phyloP scores from a whole-genome alignment of 2,329 filamentous ascomycete species.

The Cladosporium halotolerans region DNA sequence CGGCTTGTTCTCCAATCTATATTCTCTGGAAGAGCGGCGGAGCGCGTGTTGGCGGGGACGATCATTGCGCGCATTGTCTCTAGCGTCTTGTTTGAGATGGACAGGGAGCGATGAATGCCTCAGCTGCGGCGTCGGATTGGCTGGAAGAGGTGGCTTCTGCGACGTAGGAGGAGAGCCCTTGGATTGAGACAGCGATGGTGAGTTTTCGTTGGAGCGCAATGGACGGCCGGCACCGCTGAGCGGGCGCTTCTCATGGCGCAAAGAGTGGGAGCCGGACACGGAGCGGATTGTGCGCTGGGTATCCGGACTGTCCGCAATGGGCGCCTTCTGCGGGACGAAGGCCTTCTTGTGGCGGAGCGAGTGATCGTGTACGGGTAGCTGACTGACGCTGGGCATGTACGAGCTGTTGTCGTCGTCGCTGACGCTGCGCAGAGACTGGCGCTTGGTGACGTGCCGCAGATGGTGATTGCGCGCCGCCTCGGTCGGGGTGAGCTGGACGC shows the following conservation, averaged over 20 bases:
- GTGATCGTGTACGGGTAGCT: not conserved
- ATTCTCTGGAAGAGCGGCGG: conserved; percentile 5
- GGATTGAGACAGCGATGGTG: not conserved
- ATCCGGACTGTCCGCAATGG: not conserved
- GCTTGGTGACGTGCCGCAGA: conserved; percentile 9
- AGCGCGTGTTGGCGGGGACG: not conserved
- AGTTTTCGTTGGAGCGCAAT: conserved; percentile 3
- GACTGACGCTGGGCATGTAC: not conserved
- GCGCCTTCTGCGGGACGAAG: not conserved
- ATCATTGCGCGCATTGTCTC: not conserved
- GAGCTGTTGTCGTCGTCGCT: conserved; percentile 10
- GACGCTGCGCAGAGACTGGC: conserved; percentile 10
- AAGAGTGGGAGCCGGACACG: conserved; percentile 4
- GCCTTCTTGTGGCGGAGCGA: conserved; percentile 1
- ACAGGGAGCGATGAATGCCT: conserved; percentile 8
- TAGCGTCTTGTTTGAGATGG: not conserved
- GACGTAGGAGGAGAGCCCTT: not conserved
- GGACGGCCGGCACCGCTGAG: conserved; percentile 6
- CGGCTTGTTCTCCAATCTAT: conserved; percentile 4
- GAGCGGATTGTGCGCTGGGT: not conserved
- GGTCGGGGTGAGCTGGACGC: conserved; percentile 2
- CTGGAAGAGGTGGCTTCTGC: not conserved
- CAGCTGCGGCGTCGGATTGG: not conserved
- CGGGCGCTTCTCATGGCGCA: conserved; percentile 10
- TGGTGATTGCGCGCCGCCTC: conserved; percentile 1